Conservation (phyloP, 2,329 filamentous ascomycete species). For the Botrytis elliptica region DNA sequence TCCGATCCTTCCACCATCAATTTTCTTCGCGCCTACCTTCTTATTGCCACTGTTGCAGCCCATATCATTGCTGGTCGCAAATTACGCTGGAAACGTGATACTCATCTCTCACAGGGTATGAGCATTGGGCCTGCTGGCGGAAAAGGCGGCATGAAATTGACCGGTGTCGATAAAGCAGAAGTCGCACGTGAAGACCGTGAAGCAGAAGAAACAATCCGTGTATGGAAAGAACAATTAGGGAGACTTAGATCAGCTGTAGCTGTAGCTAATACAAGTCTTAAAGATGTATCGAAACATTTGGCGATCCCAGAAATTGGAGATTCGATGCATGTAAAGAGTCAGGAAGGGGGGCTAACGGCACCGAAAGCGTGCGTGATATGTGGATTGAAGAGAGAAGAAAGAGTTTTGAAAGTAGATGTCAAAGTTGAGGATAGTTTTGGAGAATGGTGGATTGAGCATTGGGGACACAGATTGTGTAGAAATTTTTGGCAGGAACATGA, state of each 20-base stretch:
- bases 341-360: slow-evolving; percentile 72
- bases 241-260: slow-evolving; percentile 71
- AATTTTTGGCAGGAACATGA: slow-evolving; percentile 85
- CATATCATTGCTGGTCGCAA: slow-evolving; percentile 82
- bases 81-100: slow-evolving; percentile 87
- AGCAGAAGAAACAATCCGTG: slow-evolving; percentile 70
- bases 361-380: slow-evolving; percentile 79
- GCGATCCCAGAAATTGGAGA: slow-evolving; percentile 69
- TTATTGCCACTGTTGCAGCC: slow-evolving; percentile 66
- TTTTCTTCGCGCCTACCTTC: slow-evolving; percentile 65
- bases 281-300: slow-evolving; percentile 37
- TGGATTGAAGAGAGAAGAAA: slow-evolving; percentile 83
- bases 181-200: slow-evolving; percentile 81
- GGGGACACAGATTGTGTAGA: slow-evolving; percentile 76
- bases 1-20: slow-evolving; percentile 59
- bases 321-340: slow-evolving; percentile 64
- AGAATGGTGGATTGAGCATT: slow-evolving; percentile 94
- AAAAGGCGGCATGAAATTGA: slow-evolving; percentile 89
- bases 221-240: slow-evolving; percentile 75
- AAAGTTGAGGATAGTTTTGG: slow-evolving; percentile 86
- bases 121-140: slow-evolving; percentile 71
- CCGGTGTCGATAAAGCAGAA: slow-evolving; percentile 80
- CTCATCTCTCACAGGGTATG: slow-evolving; percentile 81
- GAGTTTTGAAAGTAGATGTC: slow-evolving; percentile 68
- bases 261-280: slow-evolving; percentile 53